Conservation (phyloP, 2,329 filamentous ascomycete genomes). For the Trichoderma citrinoviride region DNA sequence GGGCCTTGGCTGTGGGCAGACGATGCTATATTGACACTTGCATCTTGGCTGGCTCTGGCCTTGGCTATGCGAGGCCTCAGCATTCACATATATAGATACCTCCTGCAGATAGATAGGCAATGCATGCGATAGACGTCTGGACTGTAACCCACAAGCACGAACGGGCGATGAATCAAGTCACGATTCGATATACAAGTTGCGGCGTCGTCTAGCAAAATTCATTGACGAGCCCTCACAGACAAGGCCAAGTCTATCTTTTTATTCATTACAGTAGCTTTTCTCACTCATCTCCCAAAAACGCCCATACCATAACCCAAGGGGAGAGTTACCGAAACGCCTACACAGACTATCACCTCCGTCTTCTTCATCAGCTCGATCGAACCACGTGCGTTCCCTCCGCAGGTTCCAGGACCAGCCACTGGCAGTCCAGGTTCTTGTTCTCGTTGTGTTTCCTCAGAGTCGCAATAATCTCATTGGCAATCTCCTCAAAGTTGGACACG, state of each 20-base stretch:
- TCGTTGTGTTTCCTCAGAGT: conserved; percentile 62
- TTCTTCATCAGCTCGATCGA: conserved; percentile 27
- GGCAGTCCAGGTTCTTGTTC: conserved; percentile 68
- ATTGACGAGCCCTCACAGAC: background rate
- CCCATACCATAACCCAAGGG: background rate
- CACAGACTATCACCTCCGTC: background rate
- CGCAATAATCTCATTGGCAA: conserved; percentile 74
- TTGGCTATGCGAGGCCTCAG: no score
- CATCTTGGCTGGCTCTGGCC: no score
- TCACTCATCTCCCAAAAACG: background rate
- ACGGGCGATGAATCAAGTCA: no score
- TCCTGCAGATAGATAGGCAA: no score
- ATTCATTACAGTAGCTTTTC: background rate
- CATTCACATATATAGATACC: no score
- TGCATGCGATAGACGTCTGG: no score
- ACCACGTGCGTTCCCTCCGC: conserved; percentile 66
- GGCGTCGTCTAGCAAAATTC: background rate
- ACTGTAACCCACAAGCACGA: no score
- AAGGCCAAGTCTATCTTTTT: background rate
- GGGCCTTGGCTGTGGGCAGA: no score
- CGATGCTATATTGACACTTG: no score
- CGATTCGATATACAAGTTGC: no score
- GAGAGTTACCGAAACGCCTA: background rate
- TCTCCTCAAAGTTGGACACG: conserved; percentile 82
- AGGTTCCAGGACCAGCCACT: conserved; percentile 85